Evolutionary conservation across 768 basidiomycete genomes (phyloP).

Genomic region (Termitomyces sp.): DNA sequence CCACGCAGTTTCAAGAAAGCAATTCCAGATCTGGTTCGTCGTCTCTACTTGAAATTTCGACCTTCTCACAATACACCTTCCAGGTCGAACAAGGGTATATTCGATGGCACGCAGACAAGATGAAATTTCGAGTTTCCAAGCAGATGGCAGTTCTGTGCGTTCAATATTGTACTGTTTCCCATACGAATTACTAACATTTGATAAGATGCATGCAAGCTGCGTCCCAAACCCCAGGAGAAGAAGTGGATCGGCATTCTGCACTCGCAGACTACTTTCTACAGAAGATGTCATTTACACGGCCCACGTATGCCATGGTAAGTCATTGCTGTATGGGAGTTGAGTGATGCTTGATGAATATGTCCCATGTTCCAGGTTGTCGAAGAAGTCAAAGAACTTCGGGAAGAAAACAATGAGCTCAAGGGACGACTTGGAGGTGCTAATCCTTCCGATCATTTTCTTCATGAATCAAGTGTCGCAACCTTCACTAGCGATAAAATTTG

Average conservation of each 20-base stretch:
- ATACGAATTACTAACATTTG: neutral
- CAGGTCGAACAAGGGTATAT: constrained; percentile 4
- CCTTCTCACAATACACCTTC: neutral
- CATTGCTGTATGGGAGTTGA: neutral
- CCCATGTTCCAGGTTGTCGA: neutral
- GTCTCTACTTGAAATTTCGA: neutral
- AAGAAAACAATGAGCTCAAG: neutral
- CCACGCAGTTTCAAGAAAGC: neutral
- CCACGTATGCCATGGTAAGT: neutral
- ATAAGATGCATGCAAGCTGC: neutral
- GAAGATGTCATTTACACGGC: neutral
- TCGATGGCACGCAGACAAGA: neutral
- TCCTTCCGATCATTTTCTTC: neutral
- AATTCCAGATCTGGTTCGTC: constrained; percentile 4
- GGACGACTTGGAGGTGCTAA: neutral
- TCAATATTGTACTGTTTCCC: neutral
- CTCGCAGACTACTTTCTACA: neutral
- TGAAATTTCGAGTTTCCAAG: neutral
- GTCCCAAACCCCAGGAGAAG: neutral
- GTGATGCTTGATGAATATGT: neutral
- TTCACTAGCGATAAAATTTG: neutral
- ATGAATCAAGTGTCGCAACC: neutral
- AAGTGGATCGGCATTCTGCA: neutral
- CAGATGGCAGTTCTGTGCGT: constrained; percentile 1
- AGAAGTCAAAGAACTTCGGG: neutral